A percentile compares a stretch with the other conserved stretches of the same genome.
Conservation (phyloP, 1,139 yeast species). For the Yamadazyma dendronema region DNA sequence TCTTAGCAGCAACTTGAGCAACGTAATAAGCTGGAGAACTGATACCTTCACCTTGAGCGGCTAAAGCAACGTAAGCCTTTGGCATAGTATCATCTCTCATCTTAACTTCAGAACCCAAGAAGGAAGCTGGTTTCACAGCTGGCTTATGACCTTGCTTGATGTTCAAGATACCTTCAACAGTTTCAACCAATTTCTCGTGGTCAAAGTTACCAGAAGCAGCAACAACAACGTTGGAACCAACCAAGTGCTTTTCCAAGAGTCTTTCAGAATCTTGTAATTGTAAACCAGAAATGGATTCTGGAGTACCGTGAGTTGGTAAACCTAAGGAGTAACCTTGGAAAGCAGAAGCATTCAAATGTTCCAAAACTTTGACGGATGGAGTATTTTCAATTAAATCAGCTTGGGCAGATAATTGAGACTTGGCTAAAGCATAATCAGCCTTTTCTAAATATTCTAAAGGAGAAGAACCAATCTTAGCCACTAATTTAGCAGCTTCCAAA, state of each 20-base stretch:
- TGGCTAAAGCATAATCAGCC: slow-evolving; percentile 34
- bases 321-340: slow-evolving; percentile 82
- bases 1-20: slow-evolving; percentile 71
- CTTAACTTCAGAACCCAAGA: slow-evolving; percentile 84
- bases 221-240: slow-evolving; percentile 62
- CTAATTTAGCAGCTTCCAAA: slow-evolving; percentile 40
- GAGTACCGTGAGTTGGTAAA: slow-evolving; percentile 71
- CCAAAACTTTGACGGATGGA: slow-evolving; percentile 54
- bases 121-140: slow-evolving; percentile 51
- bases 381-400: slow-evolving; percentile 45
- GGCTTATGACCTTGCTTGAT: slow-evolving; percentile 58
- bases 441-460: slow-evolving; percentile 30
- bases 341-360: slow-evolving; percentile 77
- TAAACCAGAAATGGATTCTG: slow-evolving; percentile 58
- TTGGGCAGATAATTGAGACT: slow-evolving; percentile 35
- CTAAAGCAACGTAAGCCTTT: slow-evolving; percentile 72
- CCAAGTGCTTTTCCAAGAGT: slow-evolving; percentile 56
- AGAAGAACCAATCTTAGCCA: slow-evolving; percentile 36
- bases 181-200: slow-evolving; percentile 66
- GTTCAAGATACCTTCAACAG: slow-evolving; percentile 51
- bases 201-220: slow-evolving; percentile 72
- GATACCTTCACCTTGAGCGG: slow-evolving; percentile 68
- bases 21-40: slow-evolving; percentile 63
- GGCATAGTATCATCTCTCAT: slow-evolving; percentile 85
- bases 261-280: slow-evolving; percentile 56